Conservation (phyloP, 352 stramenopile genomes). For the Pythium aphanidermatum region DNA sequence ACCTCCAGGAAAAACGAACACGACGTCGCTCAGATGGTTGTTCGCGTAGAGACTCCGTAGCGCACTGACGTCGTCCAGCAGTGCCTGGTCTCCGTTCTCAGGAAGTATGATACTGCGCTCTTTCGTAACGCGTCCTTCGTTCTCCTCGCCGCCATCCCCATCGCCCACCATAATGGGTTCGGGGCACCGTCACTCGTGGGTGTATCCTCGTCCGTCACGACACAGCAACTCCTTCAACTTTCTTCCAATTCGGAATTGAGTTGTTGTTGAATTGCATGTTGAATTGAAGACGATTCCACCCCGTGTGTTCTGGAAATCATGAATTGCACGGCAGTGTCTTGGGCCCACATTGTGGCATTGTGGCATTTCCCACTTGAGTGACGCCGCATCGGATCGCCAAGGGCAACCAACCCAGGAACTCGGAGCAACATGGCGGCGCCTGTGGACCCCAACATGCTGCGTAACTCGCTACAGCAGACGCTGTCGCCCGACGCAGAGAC, state of each 20-base stretch:
- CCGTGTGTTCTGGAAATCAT: too few species aligned
- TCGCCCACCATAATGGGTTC: slow-evolving; percentile 3
- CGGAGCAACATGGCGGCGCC: slow-evolving; percentile 23
- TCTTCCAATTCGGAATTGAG: slow-evolving; percentile 6
- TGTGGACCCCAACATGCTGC: slow-evolving; percentile 58
- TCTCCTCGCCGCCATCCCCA: not conserved
- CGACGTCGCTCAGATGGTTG: slow-evolving; percentile 71
- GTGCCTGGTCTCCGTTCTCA: slow-evolving; percentile 10
- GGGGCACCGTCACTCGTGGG: too few species aligned
- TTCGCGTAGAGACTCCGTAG: slow-evolving; percentile 56
- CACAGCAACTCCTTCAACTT: slow-evolving; percentile 1
- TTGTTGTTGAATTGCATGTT: slow-evolving; percentile 6
- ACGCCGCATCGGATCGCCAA: slow-evolving; percentile 1
- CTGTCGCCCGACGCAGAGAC: slow-evolving; percentile 66
- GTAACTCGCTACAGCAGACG: slow-evolving; percentile 69
- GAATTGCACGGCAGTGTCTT: too few species aligned
- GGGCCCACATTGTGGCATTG: too few species aligned
- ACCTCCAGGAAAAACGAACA: slow-evolving; percentile 57
- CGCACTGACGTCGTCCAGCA: slow-evolving; percentile 47
- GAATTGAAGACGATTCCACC: too few species aligned
- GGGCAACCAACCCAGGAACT: slow-evolving; percentile 2
- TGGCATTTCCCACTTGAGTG: too few species aligned
- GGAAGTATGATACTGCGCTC: slow-evolving; percentile 1
- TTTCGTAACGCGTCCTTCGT: not conserved
- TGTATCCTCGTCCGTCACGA: not conserved